Evolutionary conservation across 169 alveolate genomes (phyloP), one percentile per base, ranked within the genome.

Genomic region (Amoebophrya sp.): DNA sequence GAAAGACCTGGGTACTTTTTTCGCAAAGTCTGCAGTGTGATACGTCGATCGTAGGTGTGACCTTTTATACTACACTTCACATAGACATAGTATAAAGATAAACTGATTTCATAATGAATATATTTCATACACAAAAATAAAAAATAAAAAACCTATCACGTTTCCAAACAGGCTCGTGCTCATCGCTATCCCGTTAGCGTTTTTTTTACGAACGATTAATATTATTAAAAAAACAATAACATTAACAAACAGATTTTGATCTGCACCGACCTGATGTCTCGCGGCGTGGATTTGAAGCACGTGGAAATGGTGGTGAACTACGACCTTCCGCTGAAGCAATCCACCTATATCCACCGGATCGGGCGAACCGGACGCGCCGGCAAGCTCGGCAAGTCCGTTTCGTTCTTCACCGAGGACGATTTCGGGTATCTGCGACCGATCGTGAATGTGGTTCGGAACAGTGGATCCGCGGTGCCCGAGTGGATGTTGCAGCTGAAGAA

Each of bases 341-440:
- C 97, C 50, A 96, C 96, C 90, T 99, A 98, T 94, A 96, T 99
- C 58, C 99, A 99, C 95, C 96, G 99, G 92, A 97, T 98, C 39
- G 99, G 99, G 18, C 96, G 99, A 91, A 97, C 99, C n/a, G 99
- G 99, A 29, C 95, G 99, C 89, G 99, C 99, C 0, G 99, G 98
- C 20, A 95, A 95, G 93, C 91, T 92, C 58, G 98, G 98, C 38
- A 92, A 91, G 90, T 58, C 78, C 38, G 78, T 58, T 13, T 13
- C 78, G 7, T 58, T 58, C 78, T 58, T 58, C 78, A 58, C 78
- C 10, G 78, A 58, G 23, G 78, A 58, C 26, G 78, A 58, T n/a
- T 58, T 58, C 34, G 34, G 34, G 78, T 58, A 1, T 16, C 34
- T 58, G 78, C 78, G 78, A 23, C 78, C 78, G 26, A 58, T 58